These are phyloP conservation scores for Dissophora ornata DNA, from an alignment of 192 early-diverging fungal genomes.

Conservation along the genomic window DNA sequence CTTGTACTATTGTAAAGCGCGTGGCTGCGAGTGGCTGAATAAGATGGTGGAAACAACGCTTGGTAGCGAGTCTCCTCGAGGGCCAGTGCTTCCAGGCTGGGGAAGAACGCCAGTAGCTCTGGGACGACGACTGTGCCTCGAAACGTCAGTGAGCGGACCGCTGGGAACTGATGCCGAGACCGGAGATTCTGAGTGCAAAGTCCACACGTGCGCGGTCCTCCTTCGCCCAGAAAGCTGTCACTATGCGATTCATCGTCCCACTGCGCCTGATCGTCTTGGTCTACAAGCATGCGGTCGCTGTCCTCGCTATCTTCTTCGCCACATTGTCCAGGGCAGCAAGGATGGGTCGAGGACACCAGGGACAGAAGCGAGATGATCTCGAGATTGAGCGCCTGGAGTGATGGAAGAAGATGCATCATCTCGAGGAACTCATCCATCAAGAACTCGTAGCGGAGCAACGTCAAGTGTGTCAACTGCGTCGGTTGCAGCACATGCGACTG, in stretches of 20 bases:
- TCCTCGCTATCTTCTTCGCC: neutral
- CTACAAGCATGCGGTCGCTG: neutral
- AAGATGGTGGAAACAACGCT: neutral
- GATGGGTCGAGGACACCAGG: neutral
- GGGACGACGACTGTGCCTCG: slow-evolving; percentile 22
- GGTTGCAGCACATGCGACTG: slow-evolving; percentile 6
- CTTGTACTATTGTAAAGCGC: neutral
- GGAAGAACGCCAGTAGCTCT: slow-evolving; percentile 20
- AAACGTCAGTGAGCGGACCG: slow-evolving; percentile 21
- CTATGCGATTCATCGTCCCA: neutral
- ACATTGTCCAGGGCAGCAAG: neutral
- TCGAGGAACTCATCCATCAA: slow-evolving; percentile 27
- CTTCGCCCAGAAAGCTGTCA: neutral
- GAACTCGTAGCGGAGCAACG: slow-evolving; percentile 26
- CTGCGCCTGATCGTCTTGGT: neutral
- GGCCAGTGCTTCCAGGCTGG: slow-evolving; percentile 14
- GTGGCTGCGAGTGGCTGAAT: neutral
- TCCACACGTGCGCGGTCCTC: neutral
- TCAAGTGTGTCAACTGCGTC: slow-evolving; percentile 21
- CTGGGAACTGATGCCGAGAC: slow-evolving; percentile 14
- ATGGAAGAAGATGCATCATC: slow-evolving; percentile 22
- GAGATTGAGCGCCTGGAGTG: slow-evolving; percentile 17
- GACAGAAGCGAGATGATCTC: slow-evolving; percentile 12
- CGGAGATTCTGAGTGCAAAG: neutral
- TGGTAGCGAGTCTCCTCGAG: slow-evolving; percentile 10